These are phyloP conservation scores for Diversispora epigaea DNA, from an alignment of 192 early-diverging fungal species.

Conservation along the genomic window DNA sequence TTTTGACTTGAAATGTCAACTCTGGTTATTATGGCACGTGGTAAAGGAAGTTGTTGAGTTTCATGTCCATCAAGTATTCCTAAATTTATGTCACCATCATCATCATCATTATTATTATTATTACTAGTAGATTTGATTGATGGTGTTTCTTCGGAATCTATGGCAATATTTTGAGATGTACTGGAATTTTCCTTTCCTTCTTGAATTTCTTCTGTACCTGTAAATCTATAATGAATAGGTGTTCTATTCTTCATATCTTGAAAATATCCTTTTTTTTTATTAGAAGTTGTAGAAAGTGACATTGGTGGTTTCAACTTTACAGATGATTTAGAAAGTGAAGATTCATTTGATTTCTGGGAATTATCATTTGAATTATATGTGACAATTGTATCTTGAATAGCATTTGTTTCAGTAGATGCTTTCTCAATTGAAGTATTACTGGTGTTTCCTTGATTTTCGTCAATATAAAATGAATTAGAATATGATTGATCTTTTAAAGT, in stretches of 20 bases:
- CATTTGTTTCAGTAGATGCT: background rate
- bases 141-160: background rate
- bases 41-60: background rate
- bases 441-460: background rate
- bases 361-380: background rate
- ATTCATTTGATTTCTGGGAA: background rate
- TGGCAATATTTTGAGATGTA: background rate
- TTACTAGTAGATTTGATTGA: background rate
- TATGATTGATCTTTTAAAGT: background rate
- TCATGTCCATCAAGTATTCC: background rate
- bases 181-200: background rate
- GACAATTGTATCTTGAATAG: background rate
- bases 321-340: background rate
- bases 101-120: background rate
- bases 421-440: background rate
- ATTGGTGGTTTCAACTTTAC: constrained; percentile 9
- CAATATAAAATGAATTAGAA: background rate
- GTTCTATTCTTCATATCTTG: background rate
- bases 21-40: constrained; percentile 1
- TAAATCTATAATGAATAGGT: constrained; percentile 9
- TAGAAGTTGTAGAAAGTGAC: constrained; percentile 22
- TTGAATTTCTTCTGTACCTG: background rate
- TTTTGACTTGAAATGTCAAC: background rate
- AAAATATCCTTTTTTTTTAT: constrained; percentile 26
- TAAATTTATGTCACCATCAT: background rate